phyloP scores from a whole-genome alignment of 2,329 filamentous ascomycete species.

The Magnaporthales sp. region DNA sequence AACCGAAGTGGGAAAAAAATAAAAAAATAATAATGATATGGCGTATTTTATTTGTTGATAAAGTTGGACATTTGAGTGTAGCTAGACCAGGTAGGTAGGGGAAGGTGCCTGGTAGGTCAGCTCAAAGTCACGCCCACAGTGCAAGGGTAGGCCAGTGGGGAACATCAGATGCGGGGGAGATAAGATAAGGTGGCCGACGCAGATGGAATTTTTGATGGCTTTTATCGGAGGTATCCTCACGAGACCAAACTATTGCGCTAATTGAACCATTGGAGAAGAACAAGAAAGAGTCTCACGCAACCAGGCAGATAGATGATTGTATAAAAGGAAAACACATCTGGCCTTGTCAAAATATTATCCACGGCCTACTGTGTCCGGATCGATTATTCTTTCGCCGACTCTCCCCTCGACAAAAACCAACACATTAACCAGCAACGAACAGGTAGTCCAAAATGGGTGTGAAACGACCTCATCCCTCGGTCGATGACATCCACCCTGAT shows the following conservation, averaged over 20 bases:
- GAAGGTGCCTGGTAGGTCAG: not conserved
- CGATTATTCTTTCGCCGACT: not conserved
- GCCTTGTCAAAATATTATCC: not conserved
- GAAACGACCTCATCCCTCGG: conserved; percentile 2
- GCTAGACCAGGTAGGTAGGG: no score
- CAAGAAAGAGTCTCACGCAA: not conserved
- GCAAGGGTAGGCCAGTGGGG: not conserved
- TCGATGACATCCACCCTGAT: conserved; percentile 1
- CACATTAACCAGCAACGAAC: not conserved
- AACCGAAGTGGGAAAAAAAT: not conserved
- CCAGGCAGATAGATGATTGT: not conserved
- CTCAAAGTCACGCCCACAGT: not conserved
- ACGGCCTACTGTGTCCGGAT: not conserved
- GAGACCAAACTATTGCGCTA: not conserved
- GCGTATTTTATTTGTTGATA: not conserved
- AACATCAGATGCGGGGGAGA: conserved; percentile 1
- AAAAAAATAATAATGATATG: not conserved
- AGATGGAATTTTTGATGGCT: not conserved
- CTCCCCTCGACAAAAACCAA: not conserved
- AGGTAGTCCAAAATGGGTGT: not conserved
- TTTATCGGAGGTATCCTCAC: not conserved
- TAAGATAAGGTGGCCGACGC: not conserved
- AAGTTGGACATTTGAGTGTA: not conserved
- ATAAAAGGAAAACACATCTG: not conserved
- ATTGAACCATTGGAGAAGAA: not conserved